phyloP scores from a whole-genome alignment of 2,329 filamentous ascomycete species.

The Neocatenulostroma microsporum region DNA sequence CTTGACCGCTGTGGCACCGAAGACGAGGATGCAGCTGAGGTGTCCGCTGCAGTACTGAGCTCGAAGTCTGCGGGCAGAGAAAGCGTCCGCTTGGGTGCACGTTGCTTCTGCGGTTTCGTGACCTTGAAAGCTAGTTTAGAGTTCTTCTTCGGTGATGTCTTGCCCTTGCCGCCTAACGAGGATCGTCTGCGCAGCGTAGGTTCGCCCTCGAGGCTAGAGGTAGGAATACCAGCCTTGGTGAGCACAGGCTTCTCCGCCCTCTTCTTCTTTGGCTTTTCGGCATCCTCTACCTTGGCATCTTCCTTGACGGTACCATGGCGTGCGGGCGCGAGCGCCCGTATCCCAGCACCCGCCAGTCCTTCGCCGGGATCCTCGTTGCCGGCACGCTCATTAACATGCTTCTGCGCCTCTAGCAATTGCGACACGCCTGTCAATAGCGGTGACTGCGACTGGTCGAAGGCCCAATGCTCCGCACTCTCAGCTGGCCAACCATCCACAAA shows the following conservation, averaged over 20 bases:
- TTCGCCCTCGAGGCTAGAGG: conserved; percentile 32
- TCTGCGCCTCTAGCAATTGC: conserved; percentile 50
- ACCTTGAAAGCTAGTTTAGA: conserved; percentile 4
- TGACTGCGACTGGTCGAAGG: conserved; percentile 45
- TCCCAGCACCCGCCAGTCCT: conserved; percentile 26
- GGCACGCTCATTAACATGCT: conserved; percentile 40
- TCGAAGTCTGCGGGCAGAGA: not conserved
- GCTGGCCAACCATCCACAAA: conserved; percentile 61
- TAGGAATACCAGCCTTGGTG: conserved; percentile 34
- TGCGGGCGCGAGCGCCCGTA: conserved; percentile 20
- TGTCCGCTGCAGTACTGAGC: too few relatives aligned
- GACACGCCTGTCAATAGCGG: conserved; percentile 52
- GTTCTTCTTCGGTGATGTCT: conserved; percentile 10
- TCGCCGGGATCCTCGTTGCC: conserved; percentile 22
- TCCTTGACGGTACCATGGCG: conserved; percentile 6
- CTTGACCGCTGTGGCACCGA: not conserved
- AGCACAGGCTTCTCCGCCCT: conserved; percentile 22
- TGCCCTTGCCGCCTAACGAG: conserved; percentile 7
- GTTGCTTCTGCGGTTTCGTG: conserved; percentile 7
- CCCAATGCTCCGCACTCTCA: conserved; percentile 56
- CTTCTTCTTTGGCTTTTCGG: conserved; percentile 8
- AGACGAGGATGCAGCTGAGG: not conserved
- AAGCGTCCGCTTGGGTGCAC: not conserved
- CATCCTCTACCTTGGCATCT: conserved; percentile 3
- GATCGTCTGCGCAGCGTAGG: conserved; percentile 26